These are phyloP conservation scores for Ustanciosporium gigantosporum DNA, from an alignment of 1,284 basidiomycete species.

Conservation along the genomic window DNA sequence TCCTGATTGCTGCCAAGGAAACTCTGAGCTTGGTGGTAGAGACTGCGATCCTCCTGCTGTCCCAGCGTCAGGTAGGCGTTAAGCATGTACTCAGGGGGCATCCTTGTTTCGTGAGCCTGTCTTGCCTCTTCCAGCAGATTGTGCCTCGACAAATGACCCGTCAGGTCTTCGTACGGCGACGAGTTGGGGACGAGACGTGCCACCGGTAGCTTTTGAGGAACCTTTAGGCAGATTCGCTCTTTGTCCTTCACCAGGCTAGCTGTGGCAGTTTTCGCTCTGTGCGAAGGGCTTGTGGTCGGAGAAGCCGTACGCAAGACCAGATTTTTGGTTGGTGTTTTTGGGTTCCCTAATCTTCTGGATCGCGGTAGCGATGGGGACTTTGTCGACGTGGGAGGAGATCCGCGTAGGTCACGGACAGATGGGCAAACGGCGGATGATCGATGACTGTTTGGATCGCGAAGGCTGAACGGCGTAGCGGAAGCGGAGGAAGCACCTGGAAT, in stretches of 20 bases:
- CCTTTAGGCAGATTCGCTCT: conserved; percentile 19
- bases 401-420: too few relatives aligned
- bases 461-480: too few relatives aligned
- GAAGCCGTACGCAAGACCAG: too few relatives aligned
- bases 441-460: too few relatives aligned
- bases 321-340: neutral
- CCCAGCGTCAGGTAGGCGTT: conserved; percentile 17
- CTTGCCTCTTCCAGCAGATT: conserved; percentile 19
- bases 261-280: too few relatives aligned
- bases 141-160: conserved; percentile 24
- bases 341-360: neutral
- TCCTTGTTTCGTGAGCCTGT: conserved; percentile 5
- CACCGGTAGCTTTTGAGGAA: conserved; percentile 28
- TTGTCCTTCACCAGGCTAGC: too few relatives aligned
- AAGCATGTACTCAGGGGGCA: conserved; percentile 26
- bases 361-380: too few relatives aligned
- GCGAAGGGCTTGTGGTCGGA: too few relatives aligned
- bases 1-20: conserved; percentile 19
- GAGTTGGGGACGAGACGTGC: conserved; percentile 17
- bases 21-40: conserved; percentile 28
- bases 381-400: too few relatives aligned
- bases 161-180: conserved; percentile 32
- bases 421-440: too few relatives aligned
- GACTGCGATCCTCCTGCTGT: conserved; percentile 14
- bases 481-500: too few relatives aligned